A percentile compares a stretch with the other conserved stretches of the same genome.
Evolutionary conservation across 2,329 filamentous ascomycete species (phyloP).

Genomic region (Fusarium goolgardi): DNA sequence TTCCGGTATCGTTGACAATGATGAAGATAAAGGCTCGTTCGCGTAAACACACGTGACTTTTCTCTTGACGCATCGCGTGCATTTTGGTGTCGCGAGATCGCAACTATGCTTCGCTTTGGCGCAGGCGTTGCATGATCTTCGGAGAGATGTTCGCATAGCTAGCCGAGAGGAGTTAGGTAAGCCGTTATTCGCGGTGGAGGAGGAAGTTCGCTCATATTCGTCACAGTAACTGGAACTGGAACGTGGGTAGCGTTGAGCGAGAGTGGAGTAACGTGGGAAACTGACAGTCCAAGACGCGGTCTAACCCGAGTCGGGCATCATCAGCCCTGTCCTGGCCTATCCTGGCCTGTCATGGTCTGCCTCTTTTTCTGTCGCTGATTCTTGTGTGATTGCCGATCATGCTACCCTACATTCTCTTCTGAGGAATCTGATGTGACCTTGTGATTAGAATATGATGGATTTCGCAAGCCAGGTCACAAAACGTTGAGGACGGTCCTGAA

Average conservation of each 20-base stretch:
- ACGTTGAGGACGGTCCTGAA: too few relatives aligned
- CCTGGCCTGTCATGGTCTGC: too few relatives aligned
- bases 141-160: constrained; percentile 66
- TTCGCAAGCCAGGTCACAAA: constrained; percentile 1
- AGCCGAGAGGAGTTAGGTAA: constrained; percentile 20
- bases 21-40: constrained; percentile 61
- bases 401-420: background rate
- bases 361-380: background rate
- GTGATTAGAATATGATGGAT: background rate
- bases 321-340: background rate
- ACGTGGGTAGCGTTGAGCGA: constrained; percentile 2
- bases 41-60: constrained; percentile 62
- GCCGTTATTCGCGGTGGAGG: constrained; percentile 7
- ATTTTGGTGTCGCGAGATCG: constrained; percentile 64
- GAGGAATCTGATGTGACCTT: background rate
- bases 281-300: background rate
- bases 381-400: background rate
- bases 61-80: constrained; percentile 65
- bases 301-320: constrained; percentile 7
- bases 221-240: background rate
- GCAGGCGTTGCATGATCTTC: constrained; percentile 67
- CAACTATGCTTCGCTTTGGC: constrained; percentile 67
- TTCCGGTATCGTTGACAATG: constrained; percentile 14
- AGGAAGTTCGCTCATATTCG: constrained; percentile 20
- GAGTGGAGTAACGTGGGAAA: constrained; percentile 11